These are phyloP conservation scores for Eimeria tenella DNA, from an alignment of 169 alveolate species.

Conservation along the genomic window DNA sequence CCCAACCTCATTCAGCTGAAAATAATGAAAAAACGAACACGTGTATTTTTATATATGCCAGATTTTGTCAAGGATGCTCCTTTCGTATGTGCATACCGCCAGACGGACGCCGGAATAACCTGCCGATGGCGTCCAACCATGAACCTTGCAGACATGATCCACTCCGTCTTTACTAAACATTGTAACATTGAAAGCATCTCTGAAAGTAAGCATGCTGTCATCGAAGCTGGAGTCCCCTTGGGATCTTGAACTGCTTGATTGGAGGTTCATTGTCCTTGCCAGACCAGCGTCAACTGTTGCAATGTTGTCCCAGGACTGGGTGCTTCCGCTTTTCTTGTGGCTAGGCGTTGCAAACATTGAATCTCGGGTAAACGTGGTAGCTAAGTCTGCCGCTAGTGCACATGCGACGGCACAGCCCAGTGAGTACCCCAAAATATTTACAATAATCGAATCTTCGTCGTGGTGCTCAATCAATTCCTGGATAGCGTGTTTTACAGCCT, in stretches of 20 bases:
- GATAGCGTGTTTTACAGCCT: constrained; percentile 75
- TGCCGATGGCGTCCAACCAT: constrained; percentile 22
- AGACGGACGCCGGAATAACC: constrained; percentile 7
- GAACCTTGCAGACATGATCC: constrained; percentile 12
- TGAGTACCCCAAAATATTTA: constrained; percentile 70
- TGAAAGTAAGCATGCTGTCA: not conserved
- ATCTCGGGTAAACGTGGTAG: not conserved
- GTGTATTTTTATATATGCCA: too few species aligned
- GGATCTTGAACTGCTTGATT: not conserved
- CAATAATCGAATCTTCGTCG: constrained; percentile 11
- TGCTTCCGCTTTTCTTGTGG: not conserved
- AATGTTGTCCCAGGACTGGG: constrained; percentile 9
- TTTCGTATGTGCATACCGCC: not conserved
- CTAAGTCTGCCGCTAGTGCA: constrained; percentile 42
- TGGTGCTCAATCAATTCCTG: constrained; percentile 69
- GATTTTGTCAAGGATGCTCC: too few species aligned
- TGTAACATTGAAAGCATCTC: constrained; percentile 40
- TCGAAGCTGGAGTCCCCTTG: constrained; percentile 7
- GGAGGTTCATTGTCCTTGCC: not conserved
- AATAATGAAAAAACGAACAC: too few species aligned
- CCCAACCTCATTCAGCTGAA: too few species aligned
- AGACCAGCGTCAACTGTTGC: not conserved
- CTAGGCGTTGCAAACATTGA: constrained; percentile 9
- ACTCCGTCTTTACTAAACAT: not conserved
- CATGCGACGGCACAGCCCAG: constrained; percentile 77